A percentile compares a stretch with the other conserved stretches of the same genome.
Conservation (phyloP, 2,329 filamentous ascomycete species). For the Xylariaceae sp. region DNA sequence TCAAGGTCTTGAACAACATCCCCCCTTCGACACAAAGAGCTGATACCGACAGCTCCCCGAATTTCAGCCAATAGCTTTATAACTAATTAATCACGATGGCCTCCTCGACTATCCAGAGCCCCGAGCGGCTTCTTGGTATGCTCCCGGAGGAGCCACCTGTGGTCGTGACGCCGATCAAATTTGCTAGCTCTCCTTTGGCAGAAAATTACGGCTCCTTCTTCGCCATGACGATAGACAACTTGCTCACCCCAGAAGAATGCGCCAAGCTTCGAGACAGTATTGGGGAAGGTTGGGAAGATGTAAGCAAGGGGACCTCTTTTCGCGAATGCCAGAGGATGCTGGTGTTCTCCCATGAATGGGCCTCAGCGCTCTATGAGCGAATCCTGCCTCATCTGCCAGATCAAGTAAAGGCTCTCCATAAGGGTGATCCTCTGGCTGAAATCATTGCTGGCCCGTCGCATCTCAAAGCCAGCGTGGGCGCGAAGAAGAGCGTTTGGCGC, state of each 20-base stretch:
- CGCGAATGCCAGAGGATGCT: conserved; percentile 26
- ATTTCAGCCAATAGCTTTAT: background rate
- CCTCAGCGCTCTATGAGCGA: conserved; percentile 22
- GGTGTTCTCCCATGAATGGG: conserved; percentile 23
- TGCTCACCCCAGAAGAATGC: conserved; percentile 25
- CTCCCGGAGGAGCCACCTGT: conserved; percentile 12
- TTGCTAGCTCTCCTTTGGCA: conserved; percentile 22
- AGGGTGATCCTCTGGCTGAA: conserved; percentile 20
- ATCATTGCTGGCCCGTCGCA: conserved; percentile 22
- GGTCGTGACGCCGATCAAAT: conserved; percentile 22
- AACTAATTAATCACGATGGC: conserved; percentile 17
- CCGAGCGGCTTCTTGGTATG: conserved; percentile 14
- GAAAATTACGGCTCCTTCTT: conserved; percentile 26
- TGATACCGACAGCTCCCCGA: background rate
- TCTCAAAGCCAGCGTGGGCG: conserved; percentile 25
- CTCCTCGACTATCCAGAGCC: conserved; percentile 10
- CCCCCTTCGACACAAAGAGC: background rate
- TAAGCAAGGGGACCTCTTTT: conserved; percentile 25
- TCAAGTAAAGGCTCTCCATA: conserved; percentile 21
- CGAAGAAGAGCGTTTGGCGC: conserved; percentile 27
- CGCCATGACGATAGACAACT: conserved; percentile 27
- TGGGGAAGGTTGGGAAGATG: conserved; percentile 21
- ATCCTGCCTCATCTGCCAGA: conserved; percentile 22
- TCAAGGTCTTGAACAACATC: background rate
- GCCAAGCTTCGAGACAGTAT: conserved; percentile 18